Base-by-base conservation (phyloP, 352 stramenopile species). In the Phytophthora syringae region DNA sequence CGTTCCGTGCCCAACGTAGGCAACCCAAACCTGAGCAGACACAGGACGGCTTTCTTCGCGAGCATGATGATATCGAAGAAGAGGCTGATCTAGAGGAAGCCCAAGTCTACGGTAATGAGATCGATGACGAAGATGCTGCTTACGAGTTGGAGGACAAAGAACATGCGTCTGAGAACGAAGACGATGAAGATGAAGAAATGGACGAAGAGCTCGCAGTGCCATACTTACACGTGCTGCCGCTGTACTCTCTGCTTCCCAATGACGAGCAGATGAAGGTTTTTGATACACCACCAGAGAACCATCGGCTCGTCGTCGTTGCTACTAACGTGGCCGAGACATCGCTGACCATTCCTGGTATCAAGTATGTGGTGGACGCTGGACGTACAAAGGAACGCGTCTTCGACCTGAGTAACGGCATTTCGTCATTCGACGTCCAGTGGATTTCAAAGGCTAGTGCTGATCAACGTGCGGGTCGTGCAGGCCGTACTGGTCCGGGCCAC, bases 241-340 rank as follows among this genome's bases (percentile, higher is more conserved):
- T 99, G 5, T 99, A 99, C 80, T 98, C 97, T 22, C 80, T 99
- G 60, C 85, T 99, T 7, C 90, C 97, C 10, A 88, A 95, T n/a
- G 90, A 98, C 53, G 92, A 99, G 55, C 97, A 99, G 78, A 94
- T 97, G 69, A 91, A 79, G 47, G 85, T 95, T 6, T 93, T 95
- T 62, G 79, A 97, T 16, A 61, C 95, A 2, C 84, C 95, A 1
- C 93, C 96, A 3, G 86, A 97, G 30, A 86, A 87, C 52, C 79
- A 97, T 49, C 88, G 97, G 2, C 74, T 99, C 21, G 90, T 99
- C 37, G 96, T 99, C 5, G 84, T 99, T 18, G 93, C 97, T 13
- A 99, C 97, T 16, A 99, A 99, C 71, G 97, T 99, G 40, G 97
- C 97, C 0, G 98, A 99, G 79, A 99, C 97, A 13, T 98, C 91